A percentile compares a stretch with the other conserved stretches of the same genome.
phyloP scores from a whole-genome alignment of 2,329 filamentous ascomycete genomes.

The Aspergillus proliferans region DNA sequence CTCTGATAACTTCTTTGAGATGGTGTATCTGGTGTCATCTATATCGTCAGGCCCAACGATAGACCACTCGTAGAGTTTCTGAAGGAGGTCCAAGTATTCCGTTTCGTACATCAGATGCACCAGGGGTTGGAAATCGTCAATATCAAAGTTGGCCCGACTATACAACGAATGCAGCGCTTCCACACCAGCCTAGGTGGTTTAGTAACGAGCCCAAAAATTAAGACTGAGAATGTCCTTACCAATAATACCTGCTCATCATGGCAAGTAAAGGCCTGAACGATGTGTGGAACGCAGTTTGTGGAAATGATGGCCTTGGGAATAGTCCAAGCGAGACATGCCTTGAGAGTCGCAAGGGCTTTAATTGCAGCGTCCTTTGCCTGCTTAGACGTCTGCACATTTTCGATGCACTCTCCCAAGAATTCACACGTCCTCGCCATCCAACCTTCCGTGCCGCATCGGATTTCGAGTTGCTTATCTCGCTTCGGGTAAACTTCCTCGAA shows the following conservation, averaged over 20 bases:
- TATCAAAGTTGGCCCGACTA: slow-evolving; percentile 64
- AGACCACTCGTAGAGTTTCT: slow-evolving; percentile 73
- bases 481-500: slow-evolving; percentile 70
- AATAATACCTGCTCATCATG: slow-evolving; percentile 68
- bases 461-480: slow-evolving; percentile 60
- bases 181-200: slow-evolving; percentile 58
- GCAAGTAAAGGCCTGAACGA: slow-evolving; percentile 65
- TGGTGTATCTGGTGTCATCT: slow-evolving; percentile 84
- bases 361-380: slow-evolving; percentile 65
- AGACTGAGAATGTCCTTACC: slow-evolving; percentile 41
- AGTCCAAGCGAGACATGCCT: slow-evolving; percentile 78
- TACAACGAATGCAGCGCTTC: slow-evolving; percentile 82
- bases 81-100: slow-evolving; percentile 65
- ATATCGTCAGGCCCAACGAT: slow-evolving; percentile 72
- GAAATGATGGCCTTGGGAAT: slow-evolving; percentile 74
- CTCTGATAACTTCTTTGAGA: slow-evolving; percentile 92
- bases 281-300: slow-evolving; percentile 61
- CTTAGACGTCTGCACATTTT: slow-evolving; percentile 58
- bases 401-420: slow-evolving; percentile 67
- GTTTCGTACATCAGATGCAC: slow-evolving; percentile 72
- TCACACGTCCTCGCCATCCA: slow-evolving; percentile 75
- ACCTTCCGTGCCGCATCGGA: slow-evolving; percentile 74
- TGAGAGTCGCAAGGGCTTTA: slow-evolving; percentile 69
- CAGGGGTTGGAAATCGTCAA: slow-evolving; percentile 71
- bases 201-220: slow-evolving; percentile 4